These are phyloP conservation scores for Epichloe hybrida DNA, from an alignment of 2,329 filamentous ascomycete genomes.

Conservation along the genomic window DNA sequence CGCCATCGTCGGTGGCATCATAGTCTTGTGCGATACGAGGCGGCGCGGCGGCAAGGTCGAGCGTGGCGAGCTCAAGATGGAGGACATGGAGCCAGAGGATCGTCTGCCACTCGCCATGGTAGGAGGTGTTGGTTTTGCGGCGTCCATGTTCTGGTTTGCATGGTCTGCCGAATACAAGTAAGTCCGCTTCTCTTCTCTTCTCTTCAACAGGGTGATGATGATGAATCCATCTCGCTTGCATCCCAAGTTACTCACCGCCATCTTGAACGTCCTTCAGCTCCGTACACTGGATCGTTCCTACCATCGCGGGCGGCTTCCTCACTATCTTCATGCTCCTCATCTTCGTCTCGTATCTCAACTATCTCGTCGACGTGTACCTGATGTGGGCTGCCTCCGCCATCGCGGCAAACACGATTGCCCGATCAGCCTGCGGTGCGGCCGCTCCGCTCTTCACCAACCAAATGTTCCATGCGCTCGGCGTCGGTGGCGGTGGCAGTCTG, in stretches of 20 bases:
- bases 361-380: constrained; percentile 40
- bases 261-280: constrained; percentile 16
- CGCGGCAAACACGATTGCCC: constrained; percentile 48
- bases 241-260: too few relatives aligned
- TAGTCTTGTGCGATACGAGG: constrained; percentile 27
- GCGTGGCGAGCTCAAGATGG: constrained; percentile 19
- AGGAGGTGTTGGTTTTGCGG: constrained; percentile 36
- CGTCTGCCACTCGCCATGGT: constrained; percentile 47
- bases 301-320: constrained; percentile 23
- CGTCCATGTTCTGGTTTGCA: constrained; percentile 49
- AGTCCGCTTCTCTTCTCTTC: constrained; percentile 9
- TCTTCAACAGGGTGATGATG: too few relatives aligned
- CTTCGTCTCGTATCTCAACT: constrained; percentile 41
- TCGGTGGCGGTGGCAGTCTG: constrained; percentile 43
- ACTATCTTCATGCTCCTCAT: constrained; percentile 23
- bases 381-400: constrained; percentile 48
- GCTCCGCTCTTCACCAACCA: constrained; percentile 44
- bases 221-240: too few relatives aligned
- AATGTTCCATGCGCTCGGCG: constrained; percentile 48
- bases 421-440: constrained; percentile 42
- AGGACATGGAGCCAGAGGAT: constrained; percentile 28
- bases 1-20: constrained; percentile 27
- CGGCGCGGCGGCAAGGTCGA: constrained; percentile 24
- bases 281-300: constrained; percentile 43
- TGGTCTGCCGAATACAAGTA: constrained; percentile 40